Evolutionary conservation across 2,329 filamentous ascomycete species (phyloP), one percentile per base, ranked within the genome.

Genomic region (Aschersonia sp.): DNA sequence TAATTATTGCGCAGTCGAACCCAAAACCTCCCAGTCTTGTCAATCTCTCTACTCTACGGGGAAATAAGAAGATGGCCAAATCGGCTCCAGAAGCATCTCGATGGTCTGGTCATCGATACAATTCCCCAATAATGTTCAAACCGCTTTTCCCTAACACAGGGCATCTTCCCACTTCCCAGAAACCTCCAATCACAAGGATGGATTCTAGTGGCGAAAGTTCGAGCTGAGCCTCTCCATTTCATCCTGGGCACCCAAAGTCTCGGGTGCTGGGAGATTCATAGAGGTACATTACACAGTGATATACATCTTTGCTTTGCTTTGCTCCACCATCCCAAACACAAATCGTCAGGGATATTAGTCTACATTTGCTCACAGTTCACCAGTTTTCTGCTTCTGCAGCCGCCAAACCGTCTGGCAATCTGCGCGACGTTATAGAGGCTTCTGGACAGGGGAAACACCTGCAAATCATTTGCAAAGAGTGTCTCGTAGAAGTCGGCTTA

Each of bases 51-150:
- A 45, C 20, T 20, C 20, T 20, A 20, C 38, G 43, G 66, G 68
- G 65, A 62, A 65, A 59, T 58, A 76, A 83, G 80, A 83, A 83
- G 77, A 77, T 73, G 77, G 66, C 72, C 73, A 70, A 64, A 65
- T 70, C 70, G 62, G 68, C 64, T 51, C 55, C 35, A 51, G 53
- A 50, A 54, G 62, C 67, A 66, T 45, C 57, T 65, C 68, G 68
- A 61, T 83, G 75, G 70, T 67, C 59, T 74, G 72, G 69, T 65
- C 72, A 79, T 72, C 78, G 80, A 83, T 84, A 83, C 79, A 78
- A 75, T 66, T 77, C 72, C 77, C 80, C 79, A 58, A 84, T 56
- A 84, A 62, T 51, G 67, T 77, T 46, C 51, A 47, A 53, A 47
- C 40, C 49, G 49, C 54, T 59, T 54, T 51, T 56, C 48, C 54